Conservation (phyloP, 345 rosid species). For the Ricinus communis region DNA sequence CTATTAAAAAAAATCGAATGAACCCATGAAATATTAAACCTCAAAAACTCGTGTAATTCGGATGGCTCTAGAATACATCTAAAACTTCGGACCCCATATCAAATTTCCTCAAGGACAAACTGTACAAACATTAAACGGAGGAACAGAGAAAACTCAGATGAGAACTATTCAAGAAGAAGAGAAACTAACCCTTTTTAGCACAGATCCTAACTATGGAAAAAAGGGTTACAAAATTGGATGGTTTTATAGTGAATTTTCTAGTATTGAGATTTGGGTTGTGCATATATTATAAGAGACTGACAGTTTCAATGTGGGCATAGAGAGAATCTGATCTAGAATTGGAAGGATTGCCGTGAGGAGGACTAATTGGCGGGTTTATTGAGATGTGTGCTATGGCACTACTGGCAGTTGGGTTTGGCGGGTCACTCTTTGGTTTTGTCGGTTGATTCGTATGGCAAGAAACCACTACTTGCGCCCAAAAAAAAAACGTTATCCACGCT, state of each 20-base stretch:
- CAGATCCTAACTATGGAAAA: background rate
- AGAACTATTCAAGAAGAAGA: background rate
- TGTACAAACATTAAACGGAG: background rate
- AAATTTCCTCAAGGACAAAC: background rate
- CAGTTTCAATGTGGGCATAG: conserved; percentile 17
- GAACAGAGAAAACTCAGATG: background rate
- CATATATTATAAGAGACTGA: conserved; percentile 16
- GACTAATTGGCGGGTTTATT: conserved; percentile 9
- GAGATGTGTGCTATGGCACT: conserved; percentile 20
- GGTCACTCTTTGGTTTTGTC: conserved; percentile 14
- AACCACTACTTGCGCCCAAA: background rate
- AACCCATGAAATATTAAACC: too few species aligned
- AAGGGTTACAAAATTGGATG: background rate
- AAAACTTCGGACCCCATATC: too few species aligned
- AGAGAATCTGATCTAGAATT: conserved; percentile 28
- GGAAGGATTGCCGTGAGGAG: conserved; percentile 3
- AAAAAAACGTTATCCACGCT: background rate
- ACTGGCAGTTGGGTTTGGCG: conserved; percentile 26
- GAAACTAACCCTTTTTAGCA: background rate
- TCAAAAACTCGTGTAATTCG: too few species aligned
- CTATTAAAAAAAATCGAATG: too few species aligned
- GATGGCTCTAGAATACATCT: too few species aligned
- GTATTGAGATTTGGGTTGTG: conserved; percentile 13
- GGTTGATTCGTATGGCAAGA: background rate
- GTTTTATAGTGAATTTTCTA: background rate